A percentile compares a stretch with the other conserved stretches of the same genome.
Evolutionary conservation across 129 eudicot species (phyloP).

Genomic region (Silybum marianum): DNA sequence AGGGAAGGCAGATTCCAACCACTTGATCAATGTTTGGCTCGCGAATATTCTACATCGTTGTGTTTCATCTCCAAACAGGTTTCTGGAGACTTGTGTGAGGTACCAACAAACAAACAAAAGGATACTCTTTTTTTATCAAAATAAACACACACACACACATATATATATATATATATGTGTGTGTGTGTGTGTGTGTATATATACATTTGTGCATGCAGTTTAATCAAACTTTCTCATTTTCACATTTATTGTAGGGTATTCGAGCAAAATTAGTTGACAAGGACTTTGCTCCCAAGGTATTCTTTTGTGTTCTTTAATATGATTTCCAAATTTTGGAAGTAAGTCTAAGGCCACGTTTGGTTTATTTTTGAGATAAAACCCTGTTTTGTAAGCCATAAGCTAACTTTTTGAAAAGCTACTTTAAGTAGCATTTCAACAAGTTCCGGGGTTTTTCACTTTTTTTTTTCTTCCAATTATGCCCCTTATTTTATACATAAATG

Average conservation of each 20-base stretch:
- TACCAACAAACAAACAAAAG: conserved; percentile 13
- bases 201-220: not conserved
- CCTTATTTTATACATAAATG: not conserved
- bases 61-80: conserved; percentile 59
- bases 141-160: not conserved
- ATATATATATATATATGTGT: too few species aligned
- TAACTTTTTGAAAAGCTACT: too few species aligned
- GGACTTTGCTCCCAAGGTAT: conserved; percentile 91
- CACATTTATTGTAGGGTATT: conserved; percentile 56
- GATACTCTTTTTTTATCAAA: not conserved
- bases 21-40: conserved; percentile 74
- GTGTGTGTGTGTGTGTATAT: too few species aligned
- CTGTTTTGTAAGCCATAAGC: too few species aligned
- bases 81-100: conserved; percentile 85
- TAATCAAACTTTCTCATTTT: not conserved
- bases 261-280: conserved; percentile 89
- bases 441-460: too few species aligned
- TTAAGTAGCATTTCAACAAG: too few species aligned
- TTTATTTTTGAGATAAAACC: too few species aligned
- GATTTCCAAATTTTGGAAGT: not conserved
- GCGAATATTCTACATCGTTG: conserved; percentile 68
- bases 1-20: conserved; percentile 87
- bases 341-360: too few species aligned
- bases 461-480: not conserved
- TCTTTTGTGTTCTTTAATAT: not conserved